Evolutionary conservation across 75 land plant genomes (phyloP).

Genomic region (Pinus taeda): DNA sequence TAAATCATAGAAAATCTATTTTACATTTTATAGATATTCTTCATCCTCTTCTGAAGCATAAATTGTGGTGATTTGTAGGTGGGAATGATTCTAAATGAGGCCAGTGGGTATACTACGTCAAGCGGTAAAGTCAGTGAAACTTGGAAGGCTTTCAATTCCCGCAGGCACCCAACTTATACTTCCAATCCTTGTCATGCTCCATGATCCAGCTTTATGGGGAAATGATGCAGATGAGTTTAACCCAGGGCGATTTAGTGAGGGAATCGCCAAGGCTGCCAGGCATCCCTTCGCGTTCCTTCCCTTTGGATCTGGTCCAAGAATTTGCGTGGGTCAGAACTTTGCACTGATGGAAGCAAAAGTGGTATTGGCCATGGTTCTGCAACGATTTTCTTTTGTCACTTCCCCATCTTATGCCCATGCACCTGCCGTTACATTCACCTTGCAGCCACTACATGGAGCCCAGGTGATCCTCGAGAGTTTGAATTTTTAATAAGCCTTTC

Average conservation of each 20-base stretch:
- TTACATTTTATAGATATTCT: background rate
- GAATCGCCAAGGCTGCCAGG: conserved; percentile 14
- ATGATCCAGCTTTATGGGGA: conserved; percentile 55
- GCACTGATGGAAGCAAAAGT: conserved; percentile 42
- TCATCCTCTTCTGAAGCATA: background rate
- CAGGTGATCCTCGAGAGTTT: conserved; percentile 11
- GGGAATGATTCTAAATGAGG: conserved; percentile 39
- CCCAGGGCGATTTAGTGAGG: conserved; percentile 41
- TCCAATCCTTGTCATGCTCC: conserved; percentile 39
- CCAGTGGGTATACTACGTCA: conserved; percentile 16
- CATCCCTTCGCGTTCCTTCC: conserved; percentile 28
- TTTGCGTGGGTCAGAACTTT: conserved; percentile 46
- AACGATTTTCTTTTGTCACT: conserved; percentile 33
- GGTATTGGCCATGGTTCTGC: conserved; percentile 27
- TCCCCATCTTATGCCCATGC: conserved; percentile 46
- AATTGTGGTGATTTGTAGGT: conserved; percentile 28
- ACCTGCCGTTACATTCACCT: conserved; percentile 18
- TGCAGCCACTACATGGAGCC: conserved; percentile 33
- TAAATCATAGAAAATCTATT: too few relatives aligned
- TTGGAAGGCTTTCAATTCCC: conserved; percentile 32
- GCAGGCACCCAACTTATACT: conserved; percentile 30
- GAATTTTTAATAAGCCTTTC: too few relatives aligned
- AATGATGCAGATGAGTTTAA: conserved; percentile 47
- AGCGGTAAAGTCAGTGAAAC: conserved; percentile 22
- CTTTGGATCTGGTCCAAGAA: conserved; percentile 40